Conservation (phyloP, 257 asterid genomes). For the Gardenia jasminoides region DNA sequence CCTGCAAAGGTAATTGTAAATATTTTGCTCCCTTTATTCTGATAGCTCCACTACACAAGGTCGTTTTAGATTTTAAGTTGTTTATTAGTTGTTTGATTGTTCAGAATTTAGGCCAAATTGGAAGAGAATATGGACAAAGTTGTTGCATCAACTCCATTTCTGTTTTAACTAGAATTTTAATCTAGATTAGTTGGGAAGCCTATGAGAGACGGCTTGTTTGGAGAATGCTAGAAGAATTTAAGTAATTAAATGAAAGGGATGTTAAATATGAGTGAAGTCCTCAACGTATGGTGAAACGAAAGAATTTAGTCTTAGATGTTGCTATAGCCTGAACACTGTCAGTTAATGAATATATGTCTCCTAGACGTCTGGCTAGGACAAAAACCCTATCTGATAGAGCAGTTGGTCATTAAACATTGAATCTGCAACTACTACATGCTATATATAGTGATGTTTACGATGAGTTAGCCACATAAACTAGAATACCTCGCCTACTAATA, state of each 20-base stretch:
- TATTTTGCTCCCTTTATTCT: slow-evolving; percentile 1
- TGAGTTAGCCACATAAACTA: neutral
- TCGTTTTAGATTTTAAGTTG: neutral
- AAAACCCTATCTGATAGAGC: neutral
- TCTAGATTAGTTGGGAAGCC: slow-evolving; percentile 4
- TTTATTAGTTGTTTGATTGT: neutral
- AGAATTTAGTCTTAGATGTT: neutral
- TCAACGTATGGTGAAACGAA: neutral
- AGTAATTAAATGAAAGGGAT: neutral
- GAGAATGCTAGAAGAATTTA: neutral
- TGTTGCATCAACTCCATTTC: neutral
- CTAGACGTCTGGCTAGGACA: neutral
- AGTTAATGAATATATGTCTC: neutral
- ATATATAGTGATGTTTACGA: neutral
- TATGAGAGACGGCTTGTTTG: neutral
- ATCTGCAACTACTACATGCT: neutral
- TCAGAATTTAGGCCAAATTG: neutral
- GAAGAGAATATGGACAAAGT: neutral
- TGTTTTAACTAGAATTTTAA: neutral
- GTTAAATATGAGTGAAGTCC: neutral
- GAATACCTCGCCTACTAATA: neutral
- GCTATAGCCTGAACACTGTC: neutral
- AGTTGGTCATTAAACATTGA: neutral
- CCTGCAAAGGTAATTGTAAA: slow-evolving; percentile 63
- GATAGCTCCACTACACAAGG: neutral